Evolutionary conservation across 768 basidiomycete genomes (phyloP).

Genomic region (Termitomyces sp.): DNA sequence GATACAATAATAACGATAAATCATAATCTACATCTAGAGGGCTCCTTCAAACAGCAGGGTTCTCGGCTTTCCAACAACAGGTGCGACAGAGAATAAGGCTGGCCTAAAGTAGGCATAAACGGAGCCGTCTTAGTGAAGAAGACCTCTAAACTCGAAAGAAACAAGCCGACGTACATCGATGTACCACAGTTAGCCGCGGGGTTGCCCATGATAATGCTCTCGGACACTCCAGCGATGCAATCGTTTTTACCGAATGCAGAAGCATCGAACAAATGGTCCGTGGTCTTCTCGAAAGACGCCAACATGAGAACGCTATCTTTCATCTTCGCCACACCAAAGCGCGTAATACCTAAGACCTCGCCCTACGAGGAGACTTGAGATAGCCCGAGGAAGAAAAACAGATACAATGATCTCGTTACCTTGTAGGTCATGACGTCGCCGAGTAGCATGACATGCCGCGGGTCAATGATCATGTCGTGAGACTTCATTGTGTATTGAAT

Average conservation of each 20-base stretch:
- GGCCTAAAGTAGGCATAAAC: constrained; percentile 35
- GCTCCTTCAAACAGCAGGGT: constrained; percentile 50
- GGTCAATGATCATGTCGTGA: constrained; percentile 98
- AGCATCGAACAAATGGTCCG: constrained; percentile 98
- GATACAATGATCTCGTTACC: constrained; percentile 36
- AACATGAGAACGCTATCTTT: constrained; percentile 99
- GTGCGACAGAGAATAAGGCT: constrained; percentile 44
- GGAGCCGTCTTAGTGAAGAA: constrained; percentile 5
- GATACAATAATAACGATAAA: constrained; percentile 9
- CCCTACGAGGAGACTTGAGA: constrained; percentile 50
- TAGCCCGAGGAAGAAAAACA: constrained; percentile 8
- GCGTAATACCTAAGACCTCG: constrained; percentile 96
- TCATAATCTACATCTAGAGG: constrained; percentile 26
- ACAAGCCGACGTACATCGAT: constrained; percentile 63
- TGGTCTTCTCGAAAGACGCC: constrained; percentile 99
- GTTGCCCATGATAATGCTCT: constrained; percentile 99
- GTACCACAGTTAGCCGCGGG: constrained; percentile 93
- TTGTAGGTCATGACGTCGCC: constrained; percentile 99
- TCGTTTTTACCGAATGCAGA: constrained; percentile 96
- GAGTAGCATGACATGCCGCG: constrained; percentile 96
- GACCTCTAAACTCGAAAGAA: constrained; percentile 3
- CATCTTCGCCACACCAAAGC: constrained; percentile 99
- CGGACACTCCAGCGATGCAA: constrained; percentile 93
- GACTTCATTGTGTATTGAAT: constrained; percentile 96
- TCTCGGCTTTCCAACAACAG: constrained; percentile 47